phyloP scores from a whole-genome alignment of 768 basidiomycete genomes.

The Podaxis rugospora region DNA sequence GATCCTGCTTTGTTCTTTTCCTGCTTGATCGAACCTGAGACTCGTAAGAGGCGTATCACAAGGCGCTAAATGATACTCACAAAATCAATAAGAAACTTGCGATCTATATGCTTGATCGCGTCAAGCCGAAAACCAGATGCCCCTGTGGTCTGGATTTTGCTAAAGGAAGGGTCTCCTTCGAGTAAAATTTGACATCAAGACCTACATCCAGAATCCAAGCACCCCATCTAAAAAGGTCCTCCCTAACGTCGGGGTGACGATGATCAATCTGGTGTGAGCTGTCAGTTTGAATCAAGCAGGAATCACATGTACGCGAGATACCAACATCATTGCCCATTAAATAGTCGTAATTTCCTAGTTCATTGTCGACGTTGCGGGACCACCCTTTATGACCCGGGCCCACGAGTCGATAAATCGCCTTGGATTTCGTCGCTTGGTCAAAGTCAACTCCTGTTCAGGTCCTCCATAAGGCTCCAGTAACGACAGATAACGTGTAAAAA shows the following conservation, averaged over 20 bases:
- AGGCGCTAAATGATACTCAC: conserved; percentile 33
- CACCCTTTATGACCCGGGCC: conserved; percentile 68
- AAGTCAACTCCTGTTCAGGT: conserved; percentile 67
- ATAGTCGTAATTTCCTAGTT: conserved; percentile 88
- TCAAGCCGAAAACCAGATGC: conserved; percentile 81
- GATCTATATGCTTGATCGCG: conserved; percentile 88
- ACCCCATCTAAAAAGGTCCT: conserved; percentile 77
- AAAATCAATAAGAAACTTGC: conserved; percentile 62
- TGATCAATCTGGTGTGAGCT: conserved; percentile 65
- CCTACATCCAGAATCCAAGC: conserved; percentile 61
- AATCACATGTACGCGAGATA: conserved; percentile 6
- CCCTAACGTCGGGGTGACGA: conserved; percentile 72
- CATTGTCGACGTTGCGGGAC: conserved; percentile 76
- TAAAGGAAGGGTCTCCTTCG: background rate
- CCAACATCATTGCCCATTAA: conserved; percentile 70
- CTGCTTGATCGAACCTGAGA: conserved; percentile 52
- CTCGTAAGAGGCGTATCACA: background rate
- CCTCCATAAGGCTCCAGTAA: background rate
- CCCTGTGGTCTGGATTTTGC: conserved; percentile 50
- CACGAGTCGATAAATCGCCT: conserved; percentile 69
- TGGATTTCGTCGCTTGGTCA: conserved; percentile 63
- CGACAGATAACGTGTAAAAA: background rate
- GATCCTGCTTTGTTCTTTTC: conserved; percentile 33
- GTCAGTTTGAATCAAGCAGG: background rate
- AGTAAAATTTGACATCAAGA: background rate